Conservation (phyloP, 495 filamentous ascomycete genomes). For the Daldinia decipiens region DNA sequence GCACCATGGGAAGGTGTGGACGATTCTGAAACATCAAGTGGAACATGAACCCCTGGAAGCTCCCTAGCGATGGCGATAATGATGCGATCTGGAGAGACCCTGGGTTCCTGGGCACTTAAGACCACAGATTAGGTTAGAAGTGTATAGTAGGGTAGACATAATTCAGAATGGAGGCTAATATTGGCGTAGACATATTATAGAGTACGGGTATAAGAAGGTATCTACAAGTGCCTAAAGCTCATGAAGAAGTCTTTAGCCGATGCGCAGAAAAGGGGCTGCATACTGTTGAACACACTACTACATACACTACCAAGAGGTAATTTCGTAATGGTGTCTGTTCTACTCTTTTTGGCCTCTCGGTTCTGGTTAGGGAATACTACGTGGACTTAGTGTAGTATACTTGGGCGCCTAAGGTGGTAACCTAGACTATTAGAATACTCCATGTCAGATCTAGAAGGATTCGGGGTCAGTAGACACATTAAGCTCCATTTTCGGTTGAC, state of each 20-base stretch:
- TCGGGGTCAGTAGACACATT: conserved; percentile 13
- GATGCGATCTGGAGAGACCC: conserved; percentile 39
- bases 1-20: conserved; percentile 32
- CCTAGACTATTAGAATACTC: conserved; percentile 7
- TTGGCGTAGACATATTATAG: not conserved
- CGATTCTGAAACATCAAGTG: conserved; percentile 47
- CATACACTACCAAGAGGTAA: too few species aligned
- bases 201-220: conserved; percentile 10
- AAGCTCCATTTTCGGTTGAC: conserved; percentile 12
- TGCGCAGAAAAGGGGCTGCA: conserved; percentile 38
- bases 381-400: too few species aligned
- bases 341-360: conserved; percentile 19
- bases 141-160: not conserved
- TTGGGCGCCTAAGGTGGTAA: not conserved
- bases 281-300: conserved; percentile 1
- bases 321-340: conserved; percentile 1
- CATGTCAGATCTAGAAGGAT: conserved; percentile 17
- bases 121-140: conserved; percentile 7
- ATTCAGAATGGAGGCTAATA: not conserved
- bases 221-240: conserved; percentile 19
- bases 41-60: conserved; percentile 45
- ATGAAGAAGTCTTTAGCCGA: conserved; percentile 31
- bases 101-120: conserved; percentile 19
- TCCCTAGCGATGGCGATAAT: conserved; percentile 41
- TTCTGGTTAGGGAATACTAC: conserved; percentile 6